A percentile compares a stretch with the other conserved stretches of the same genome.
Evolutionary conservation across 108 stramenopile species (phyloP).

Genomic region (Discostella stelligeroides): DNA sequence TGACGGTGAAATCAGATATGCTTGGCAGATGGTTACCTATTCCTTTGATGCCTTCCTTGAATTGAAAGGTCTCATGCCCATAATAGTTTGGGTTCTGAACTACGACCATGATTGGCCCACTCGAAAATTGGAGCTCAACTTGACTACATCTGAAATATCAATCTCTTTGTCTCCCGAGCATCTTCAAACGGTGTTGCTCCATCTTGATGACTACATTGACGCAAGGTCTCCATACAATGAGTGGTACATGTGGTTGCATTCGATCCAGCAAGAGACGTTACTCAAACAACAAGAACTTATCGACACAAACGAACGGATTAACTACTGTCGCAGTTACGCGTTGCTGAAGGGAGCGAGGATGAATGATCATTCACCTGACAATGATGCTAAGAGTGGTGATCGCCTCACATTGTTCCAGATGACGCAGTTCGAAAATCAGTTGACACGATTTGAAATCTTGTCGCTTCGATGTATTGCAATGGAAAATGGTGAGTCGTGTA

Average conservation of each 20-base stretch:
- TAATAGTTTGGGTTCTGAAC: constrained; percentile 30
- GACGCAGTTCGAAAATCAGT: constrained; percentile 28
- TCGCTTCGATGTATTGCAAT: constrained; percentile 33
- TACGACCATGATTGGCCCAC: constrained; percentile 43
- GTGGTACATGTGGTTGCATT: constrained; percentile 30
- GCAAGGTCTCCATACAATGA: constrained; percentile 30
- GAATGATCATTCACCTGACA: background rate
- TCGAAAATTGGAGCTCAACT: constrained; percentile 12
- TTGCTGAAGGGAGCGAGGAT: constrained; percentile 10
- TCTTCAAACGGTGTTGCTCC: constrained; percentile 40
- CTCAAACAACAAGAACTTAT: background rate
- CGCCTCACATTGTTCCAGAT: constrained; percentile 13
- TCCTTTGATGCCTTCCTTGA: constrained; percentile 32
- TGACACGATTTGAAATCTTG: constrained; percentile 35
- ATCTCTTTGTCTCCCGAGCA: constrained; percentile 22
- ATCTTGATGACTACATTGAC: constrained; percentile 46
- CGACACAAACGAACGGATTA: constrained; percentile 11
- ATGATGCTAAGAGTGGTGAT: background rate
- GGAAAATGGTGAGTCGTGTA: constrained; percentile 16
- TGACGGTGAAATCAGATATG: background rate
- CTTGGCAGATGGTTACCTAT: constrained; percentile 33
- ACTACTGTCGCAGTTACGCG: constrained; percentile 31
- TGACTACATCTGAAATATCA: constrained; percentile 17
- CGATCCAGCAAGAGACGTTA: constrained; percentile 5
- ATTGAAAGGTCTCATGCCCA: constrained; percentile 29